Evolutionary conservation across 1,284 basidiomycete species (phyloP).

Genomic region (Pseudozyma sp.): DNA sequence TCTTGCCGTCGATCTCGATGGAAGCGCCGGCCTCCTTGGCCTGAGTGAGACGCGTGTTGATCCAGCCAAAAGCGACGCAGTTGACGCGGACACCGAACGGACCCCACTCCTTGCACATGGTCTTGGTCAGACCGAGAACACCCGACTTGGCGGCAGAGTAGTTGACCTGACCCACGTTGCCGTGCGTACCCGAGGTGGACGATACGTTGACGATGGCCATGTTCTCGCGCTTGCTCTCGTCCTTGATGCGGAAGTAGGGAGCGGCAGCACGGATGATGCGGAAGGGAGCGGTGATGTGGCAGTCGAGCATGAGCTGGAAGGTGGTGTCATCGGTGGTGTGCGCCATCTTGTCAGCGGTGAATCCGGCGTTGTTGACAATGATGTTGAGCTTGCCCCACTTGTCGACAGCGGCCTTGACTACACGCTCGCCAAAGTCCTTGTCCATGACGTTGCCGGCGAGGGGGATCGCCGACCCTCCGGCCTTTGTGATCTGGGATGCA

Average conservation of each 20-base stretch:
- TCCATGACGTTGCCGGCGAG: constrained; percentile 62
- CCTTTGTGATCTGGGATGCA: constrained; percentile 73
- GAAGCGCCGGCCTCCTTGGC: constrained; percentile 81
- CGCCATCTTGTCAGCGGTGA: constrained; percentile 86
- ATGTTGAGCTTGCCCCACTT: constrained; percentile 61
- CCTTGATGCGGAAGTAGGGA: constrained; percentile 85
- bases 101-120: constrained; percentile 88
- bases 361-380: constrained; percentile 87
- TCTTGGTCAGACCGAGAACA: constrained; percentile 79
- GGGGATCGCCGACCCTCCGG: constrained; percentile 76
- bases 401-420: constrained; percentile 79
- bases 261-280: constrained; percentile 84
- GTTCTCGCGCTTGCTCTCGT: constrained; percentile 73
- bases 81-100: constrained; percentile 79
- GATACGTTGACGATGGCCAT: constrained; percentile 69
- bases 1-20: constrained; percentile 84
- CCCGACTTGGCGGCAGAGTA: constrained; percentile 71
- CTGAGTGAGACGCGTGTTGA: constrained; percentile 77
- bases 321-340: constrained; percentile 86
- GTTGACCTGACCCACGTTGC: constrained; percentile 81
- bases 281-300: constrained; percentile 75
- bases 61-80: constrained; percentile 81
- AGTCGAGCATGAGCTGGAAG: constrained; percentile 83
- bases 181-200: constrained; percentile 58
- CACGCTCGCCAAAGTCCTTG: constrained; percentile 79